Evolutionary conservation across 495 filamentous ascomycete species (phyloP), one percentile per base, ranked within the genome.

Genomic region (Paragyromitra xinjiangensis): DNA sequence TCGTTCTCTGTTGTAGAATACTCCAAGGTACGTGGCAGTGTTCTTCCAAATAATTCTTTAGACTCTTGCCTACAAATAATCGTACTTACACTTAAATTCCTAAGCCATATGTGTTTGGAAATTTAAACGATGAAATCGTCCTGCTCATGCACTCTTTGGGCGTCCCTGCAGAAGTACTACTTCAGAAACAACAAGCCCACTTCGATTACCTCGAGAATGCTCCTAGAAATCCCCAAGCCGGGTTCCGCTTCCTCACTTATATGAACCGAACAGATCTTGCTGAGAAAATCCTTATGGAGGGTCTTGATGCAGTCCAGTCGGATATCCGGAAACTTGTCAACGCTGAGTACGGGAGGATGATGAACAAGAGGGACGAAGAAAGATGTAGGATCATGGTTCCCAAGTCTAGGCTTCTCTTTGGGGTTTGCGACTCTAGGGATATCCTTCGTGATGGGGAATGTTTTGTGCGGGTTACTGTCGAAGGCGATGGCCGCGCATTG

Each of bases 111-210:
- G 70, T 79, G 4, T 88, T 85, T 69, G 87, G 86, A 6, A 80
- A 83, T 78, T 81, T 88, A 19, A 88, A 88, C 74, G 87, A 88
- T 68, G 87, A 88, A 71, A 81, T 87, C 0, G 79, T 87, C 26
- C 65, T 87, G 24, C 83, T 88, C 4, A 75, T 88, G 4, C 79
- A 86, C 65, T 72, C 86, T 6, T 78, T 88, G 2, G 86, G 87
- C 0, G 84, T 88, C 16, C 66, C 82, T 2, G 70, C 68, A 14
- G 76, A 83, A 7, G 74, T 73, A 34, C 80, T 88, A 8, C 72
- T 86, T n/a, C 63, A 70, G 19, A 88, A 88, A 58, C 87, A 88
- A 71, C 70, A 74, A 39, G 81, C 85, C 14, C 84, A 87, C 65
- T 81, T 87, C 24, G n/a, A 82, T 5, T 85, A 85, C 55, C 83